Base-by-base conservation (phyloP, 1,139 yeast species). In the Yarrowia galli region DNA sequence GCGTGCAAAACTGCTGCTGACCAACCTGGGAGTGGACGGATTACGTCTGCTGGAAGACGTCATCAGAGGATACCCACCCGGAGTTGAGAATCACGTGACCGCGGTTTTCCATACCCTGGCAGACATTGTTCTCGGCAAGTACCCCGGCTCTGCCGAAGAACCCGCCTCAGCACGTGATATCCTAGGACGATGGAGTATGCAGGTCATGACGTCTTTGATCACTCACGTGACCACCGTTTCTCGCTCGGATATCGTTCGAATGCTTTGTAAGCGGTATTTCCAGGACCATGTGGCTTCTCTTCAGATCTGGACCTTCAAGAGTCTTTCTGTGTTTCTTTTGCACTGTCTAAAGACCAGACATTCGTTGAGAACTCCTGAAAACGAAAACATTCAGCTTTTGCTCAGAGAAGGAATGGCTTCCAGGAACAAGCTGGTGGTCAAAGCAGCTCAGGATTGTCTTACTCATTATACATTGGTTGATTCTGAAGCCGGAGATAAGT, bases 1-100 rank as follows among this genome's bases (percentile, higher is more conserved):
- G 28, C 38, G 64, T 5, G 51, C 51, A 2, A 58, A 58, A 20
- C 32, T 43, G 64, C 51, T 58, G 32, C 51, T 58, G 25, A 58
- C 64, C 9, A 58, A 58, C 28, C 42, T 58, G 4, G 64, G 64
- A 18, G 51, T 58, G 1, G 64, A 58, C 20, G 64, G 64, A 22
- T 20, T 58, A 13, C 13, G 64, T 8, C 51, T 58, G 16, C 42
- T 58, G 38, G 51, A 58, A 32, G 64, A 58, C 16, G 51, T 58
- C 42, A 58, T 58, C 48, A 32, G 51, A 43, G 64, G 64, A 18
- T 58, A 58, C 64, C 64, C 64, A 2, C 51, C 49, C 2, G 51
- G 64, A 20, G 64, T 58, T 9, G 51, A 42, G 51, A 43, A 43
- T 10, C 64, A 58, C 40, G 64, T 58, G 32, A 28, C 46, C 2